Conservation (phyloP, 2,329 filamentous ascomycete species). For the Paecilomyces sp. region DNA sequence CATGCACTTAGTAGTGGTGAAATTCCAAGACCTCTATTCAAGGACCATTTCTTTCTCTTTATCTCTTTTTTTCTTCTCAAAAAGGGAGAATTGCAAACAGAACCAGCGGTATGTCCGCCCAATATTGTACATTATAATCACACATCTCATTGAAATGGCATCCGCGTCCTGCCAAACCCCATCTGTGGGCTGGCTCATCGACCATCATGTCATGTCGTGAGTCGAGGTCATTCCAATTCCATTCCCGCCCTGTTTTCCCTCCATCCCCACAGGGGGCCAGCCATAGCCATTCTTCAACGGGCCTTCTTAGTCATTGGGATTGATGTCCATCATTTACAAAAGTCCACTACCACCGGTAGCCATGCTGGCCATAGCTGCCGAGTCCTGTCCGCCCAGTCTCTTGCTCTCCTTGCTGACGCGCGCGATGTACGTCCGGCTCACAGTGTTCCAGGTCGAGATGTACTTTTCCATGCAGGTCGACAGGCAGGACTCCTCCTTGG, state of each 20-base stretch:
- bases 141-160: background rate
- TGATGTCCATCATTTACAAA: background rate
- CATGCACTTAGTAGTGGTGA: too few species aligned
- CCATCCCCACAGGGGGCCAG: background rate
- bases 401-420: conserved; percentile 53
- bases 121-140: background rate
- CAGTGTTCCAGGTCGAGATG: conserved; percentile 70
- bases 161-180: background rate
- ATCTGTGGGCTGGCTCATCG: background rate
- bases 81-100: background rate
- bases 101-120: background rate
- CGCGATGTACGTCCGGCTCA: conserved; percentile 61
- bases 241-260: background rate
- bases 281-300: background rate
- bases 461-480: conserved; percentile 79
- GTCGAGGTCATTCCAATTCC: background rate
- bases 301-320: too few species aligned
- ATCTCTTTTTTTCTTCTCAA: background rate
- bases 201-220: background rate
- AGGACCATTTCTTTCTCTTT: background rate
- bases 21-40: background rate
- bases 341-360: conserved; percentile 7
- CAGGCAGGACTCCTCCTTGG: conserved; percentile 63
- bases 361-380: conserved; percentile 10
- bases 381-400: conserved; percentile 25